Evolutionary conservation across 1,284 basidiomycete genomes (phyloP).

Genomic region (Ustilago bromivora): DNA sequence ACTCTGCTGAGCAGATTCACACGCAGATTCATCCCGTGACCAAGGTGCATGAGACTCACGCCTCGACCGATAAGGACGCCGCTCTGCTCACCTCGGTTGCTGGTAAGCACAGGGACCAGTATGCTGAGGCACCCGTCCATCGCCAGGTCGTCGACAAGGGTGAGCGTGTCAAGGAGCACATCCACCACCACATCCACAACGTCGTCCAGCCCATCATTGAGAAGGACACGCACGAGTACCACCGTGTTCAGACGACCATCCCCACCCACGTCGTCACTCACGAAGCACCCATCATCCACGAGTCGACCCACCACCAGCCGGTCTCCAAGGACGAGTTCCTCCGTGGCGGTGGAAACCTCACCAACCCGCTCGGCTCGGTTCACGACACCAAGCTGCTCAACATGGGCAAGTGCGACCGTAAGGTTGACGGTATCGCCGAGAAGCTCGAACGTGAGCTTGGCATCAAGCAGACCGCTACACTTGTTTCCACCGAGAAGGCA

Average conservation of each 20-base stretch:
- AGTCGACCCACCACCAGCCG: slow-evolving; percentile 64
- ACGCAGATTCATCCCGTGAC: slow-evolving; percentile 61
- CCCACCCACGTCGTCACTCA: slow-evolving; percentile 63
- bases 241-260: slow-evolving; percentile 66
- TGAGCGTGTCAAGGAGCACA: slow-evolving; percentile 64
- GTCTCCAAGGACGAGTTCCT: slow-evolving; percentile 65
- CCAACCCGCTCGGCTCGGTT: slow-evolving; percentile 42
- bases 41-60: slow-evolving; percentile 64
- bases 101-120: slow-evolving; percentile 58
- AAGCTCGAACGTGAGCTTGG: slow-evolving; percentile 55
- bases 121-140: slow-evolving; percentile 56
- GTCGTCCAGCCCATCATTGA: slow-evolving; percentile 69
- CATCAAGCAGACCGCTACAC: slow-evolving; percentile 22
- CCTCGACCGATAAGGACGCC: slow-evolving; percentile 69
- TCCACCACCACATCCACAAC: slow-evolving; percentile 70
- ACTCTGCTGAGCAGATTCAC: slow-evolving; percentile 63
- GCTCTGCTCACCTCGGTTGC: slow-evolving; percentile 64
- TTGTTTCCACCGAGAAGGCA: slow-evolving; percentile 4
- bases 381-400: slow-evolving; percentile 62
- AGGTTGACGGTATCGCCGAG: slow-evolving; percentile 61
- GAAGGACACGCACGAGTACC: slow-evolving; percentile 69
- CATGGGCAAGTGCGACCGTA: slow-evolving; percentile 60
- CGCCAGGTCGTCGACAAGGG: slow-evolving; percentile 68
- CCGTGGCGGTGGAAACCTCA: slow-evolving; percentile 60
- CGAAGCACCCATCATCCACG: slow-evolving; percentile 69